Evolutionary conservation across 2,329 filamentous ascomycete genomes (phyloP), one percentile per base, ranked within the genome.

Genomic region (Monilinia fructigena): DNA sequence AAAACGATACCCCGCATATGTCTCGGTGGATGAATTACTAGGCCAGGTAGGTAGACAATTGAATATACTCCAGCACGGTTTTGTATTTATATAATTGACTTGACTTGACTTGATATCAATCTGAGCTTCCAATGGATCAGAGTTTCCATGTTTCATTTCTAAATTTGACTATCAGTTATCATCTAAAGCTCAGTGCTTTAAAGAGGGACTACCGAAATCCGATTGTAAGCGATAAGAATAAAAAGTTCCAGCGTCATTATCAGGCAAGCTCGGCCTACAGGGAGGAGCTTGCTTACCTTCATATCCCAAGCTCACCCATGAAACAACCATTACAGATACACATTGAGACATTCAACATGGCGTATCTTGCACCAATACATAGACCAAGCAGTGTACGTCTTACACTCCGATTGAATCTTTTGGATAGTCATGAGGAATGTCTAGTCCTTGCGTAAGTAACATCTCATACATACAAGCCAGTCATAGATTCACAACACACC

Each of bases 361-460:
- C 95, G 63, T 99, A 98, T 78, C 82, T 99, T 74, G 93, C 92
- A 69, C 93, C 95, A 50, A 95, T 99, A 66, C 95, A 99, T 78
- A 86, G 89, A 73, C 90, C 95, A 31, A 97, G 92, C 77, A 96
- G 92, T 80, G 88, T 97, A 70, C 88, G 93, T 65, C 91, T 97
- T 84, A 94, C 93, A 18, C 78, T 98, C 71, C 91, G 89, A 75
- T 84, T 94, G 68, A 88, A 87, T 73, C 89, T 98, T 73, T 81
- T 96, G 62, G 84, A 86, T 54, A 80, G 86, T 5, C 86, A 91
- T 61, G 86, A 93, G 68, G 90, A 96, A 74, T 93, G 91, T 73
- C 82, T 99, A 69, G 87, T 97, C 63, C 83, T 97, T 74, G 92
- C 93, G 93, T 97, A 84, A 80, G 92, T 63, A 61, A 62, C 55